phyloP scores from a whole-genome alignment of 2,329 filamentous ascomycete species.

The Monilinia fructigena region DNA sequence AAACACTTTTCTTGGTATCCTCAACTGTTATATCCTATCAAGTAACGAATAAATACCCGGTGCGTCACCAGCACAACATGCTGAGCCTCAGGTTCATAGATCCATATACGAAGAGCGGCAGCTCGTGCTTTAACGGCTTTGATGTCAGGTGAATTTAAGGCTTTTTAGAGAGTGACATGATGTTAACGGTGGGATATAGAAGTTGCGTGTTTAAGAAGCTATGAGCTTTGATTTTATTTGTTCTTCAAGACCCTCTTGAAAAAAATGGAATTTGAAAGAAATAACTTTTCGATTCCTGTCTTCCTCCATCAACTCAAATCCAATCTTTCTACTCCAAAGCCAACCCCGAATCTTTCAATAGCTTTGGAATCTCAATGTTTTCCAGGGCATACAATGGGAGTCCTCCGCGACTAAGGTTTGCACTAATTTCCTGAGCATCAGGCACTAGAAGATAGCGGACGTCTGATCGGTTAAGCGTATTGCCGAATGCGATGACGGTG shows the following conservation, averaged over 20 bases:
- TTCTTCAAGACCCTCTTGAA: too few species aligned
- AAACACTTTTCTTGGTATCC: background rate
- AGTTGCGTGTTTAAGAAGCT: background rate
- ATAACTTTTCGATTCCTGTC: background rate
- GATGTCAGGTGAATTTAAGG: background rate
- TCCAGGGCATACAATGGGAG: background rate
- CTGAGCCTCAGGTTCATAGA: background rate
- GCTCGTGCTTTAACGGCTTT: background rate
- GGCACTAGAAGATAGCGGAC: background rate
- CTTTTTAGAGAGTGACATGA: background rate
- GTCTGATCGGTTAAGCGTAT: background rate
- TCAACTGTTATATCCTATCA: background rate
- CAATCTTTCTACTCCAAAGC: background rate
- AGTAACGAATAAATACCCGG: background rate
- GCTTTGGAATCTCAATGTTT: background rate
- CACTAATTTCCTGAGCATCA: background rate
- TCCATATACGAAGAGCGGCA: background rate
- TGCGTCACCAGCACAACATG: background rate
- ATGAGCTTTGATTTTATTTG: too few species aligned
- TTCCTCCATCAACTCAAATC: background rate
- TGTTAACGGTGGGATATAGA: background rate
- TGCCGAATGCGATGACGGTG: background rate
- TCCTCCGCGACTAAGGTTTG: background rate
- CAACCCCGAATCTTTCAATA: background rate
- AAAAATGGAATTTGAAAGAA: accelerated